Base-by-base conservation (phyloP, 164 flowering plant species). In the Hamamelis virginiana region DNA sequence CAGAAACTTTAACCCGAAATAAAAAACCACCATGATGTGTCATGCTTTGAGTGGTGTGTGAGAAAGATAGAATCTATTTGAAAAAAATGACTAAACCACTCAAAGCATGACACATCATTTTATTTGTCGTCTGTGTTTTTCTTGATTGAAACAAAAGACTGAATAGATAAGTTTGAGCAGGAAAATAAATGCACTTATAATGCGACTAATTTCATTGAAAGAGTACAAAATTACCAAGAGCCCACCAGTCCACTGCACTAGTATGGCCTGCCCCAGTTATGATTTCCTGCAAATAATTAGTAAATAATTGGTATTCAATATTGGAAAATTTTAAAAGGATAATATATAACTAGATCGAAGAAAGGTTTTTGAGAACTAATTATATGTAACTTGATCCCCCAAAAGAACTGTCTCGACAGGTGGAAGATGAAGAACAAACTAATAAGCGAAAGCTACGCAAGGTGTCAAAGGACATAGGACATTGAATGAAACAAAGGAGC, bases 221-320 rank as follows among this genome's bases (percentile, higher is more conserved):
- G 60, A 69, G 52, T 26, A 27, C n/a, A 50, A 41, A 70, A 62
- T 91, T 87, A 94, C 98, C 98, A 47, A 95, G 89, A 73, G 97
- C 98, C 98, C 98, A 95, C 98, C 98, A 92, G 71, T 94, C 98
- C 75, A 94, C 97, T 66, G 97, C 98, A 81, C 98, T 95, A 43
- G 92, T 87, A 80, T 95, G 98, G 52, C 98, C 98, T 45, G 92
- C 90, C 48, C 98, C 98, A 59, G 87, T 80, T 26, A 95, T 87
- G 67, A 95, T 95, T 85, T 95, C 98, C 98, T 94, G 84, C 69
- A 75, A 72, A 70, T 51, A 53, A 62, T 45, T 19, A 57, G 47
- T 3, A 61, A 59, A 27, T 13, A 16, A 47, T 15, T n/a, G 44
- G n/a, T n/a, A 70, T 52, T 61, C 25, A 69, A n/a, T 14, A 22